phyloP scores from a whole-genome alignment of 768 basidiomycete genomes.

The Chalciporus chontae region DNA sequence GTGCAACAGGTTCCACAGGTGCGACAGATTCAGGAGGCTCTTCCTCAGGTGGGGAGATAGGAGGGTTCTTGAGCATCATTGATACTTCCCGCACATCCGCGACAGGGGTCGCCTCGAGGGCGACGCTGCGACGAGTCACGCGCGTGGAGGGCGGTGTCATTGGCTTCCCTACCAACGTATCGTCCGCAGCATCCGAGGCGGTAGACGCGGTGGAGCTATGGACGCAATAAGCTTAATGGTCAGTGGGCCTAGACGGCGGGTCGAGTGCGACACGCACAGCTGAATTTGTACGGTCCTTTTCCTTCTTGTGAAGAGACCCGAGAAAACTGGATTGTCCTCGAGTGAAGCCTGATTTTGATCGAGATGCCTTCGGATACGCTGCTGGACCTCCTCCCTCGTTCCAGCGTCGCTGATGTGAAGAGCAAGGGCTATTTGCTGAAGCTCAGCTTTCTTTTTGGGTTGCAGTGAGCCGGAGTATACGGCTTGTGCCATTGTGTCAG shows the following conservation, averaged over 20 bases:
- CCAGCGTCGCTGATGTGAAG: conserved; percentile 51
- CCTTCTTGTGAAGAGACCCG: conserved; percentile 48
- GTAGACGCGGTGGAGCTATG: conserved; percentile 18
- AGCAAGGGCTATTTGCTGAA: conserved; percentile 57
- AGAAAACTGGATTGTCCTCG: conserved; percentile 55
- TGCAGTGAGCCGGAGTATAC: conserved; percentile 51
- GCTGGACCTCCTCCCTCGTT: conserved; percentile 60
- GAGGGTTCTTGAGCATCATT: conserved; percentile 44
- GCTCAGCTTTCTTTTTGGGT: conserved; percentile 67
- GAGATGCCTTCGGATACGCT: conserved; percentile 61
- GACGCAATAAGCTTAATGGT: neutral
- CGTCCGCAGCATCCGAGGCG: conserved; percentile 10
- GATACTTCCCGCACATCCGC: conserved; percentile 51
- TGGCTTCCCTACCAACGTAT: conserved; percentile 12
- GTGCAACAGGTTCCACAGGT: neutral
- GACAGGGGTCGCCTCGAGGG: conserved; percentile 43
- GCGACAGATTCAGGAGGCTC: conserved; percentile 1
- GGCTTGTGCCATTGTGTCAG: conserved; percentile 39
- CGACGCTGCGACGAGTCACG: conserved; percentile 19
- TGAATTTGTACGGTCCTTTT: conserved; percentile 29
- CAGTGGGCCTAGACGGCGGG: neutral
- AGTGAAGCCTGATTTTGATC: conserved; percentile 50
- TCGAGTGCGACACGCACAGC: conserved; percentile 8
- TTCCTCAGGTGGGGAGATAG: conserved; percentile 37
- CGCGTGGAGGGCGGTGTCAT: conserved; percentile 19